Evolutionary conservation across 306 rosid species (phyloP).

Genomic region (Cotoneaster glaucophyllus): DNA sequence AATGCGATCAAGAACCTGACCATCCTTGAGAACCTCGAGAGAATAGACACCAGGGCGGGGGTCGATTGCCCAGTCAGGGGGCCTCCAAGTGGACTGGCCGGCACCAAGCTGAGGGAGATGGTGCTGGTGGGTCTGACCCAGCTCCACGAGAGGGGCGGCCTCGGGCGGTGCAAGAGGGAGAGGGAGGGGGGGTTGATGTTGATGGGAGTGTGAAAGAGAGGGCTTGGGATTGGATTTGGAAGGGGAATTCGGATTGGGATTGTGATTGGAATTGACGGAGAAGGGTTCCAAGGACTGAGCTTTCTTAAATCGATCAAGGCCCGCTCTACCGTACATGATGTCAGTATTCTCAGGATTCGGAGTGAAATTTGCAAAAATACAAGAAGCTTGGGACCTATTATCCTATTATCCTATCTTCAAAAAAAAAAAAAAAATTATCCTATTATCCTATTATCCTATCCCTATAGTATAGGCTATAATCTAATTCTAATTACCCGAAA

Average conservation of each 20-base stretch:
- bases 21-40: constrained; percentile 85
- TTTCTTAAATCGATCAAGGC: constrained; percentile 91
- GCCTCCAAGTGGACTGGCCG: constrained; percentile 89
- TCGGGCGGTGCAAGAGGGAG: constrained; percentile 36
- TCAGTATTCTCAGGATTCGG: neutral
- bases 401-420: too few species aligned
- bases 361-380: neutral
- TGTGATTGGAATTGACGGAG: constrained; percentile 42
- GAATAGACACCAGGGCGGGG: constrained; percentile 81
- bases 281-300: constrained; percentile 89
- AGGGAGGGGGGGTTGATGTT: constrained; percentile 19
- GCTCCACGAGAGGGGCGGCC: constrained; percentile 58
- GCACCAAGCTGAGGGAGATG: constrained; percentile 74
- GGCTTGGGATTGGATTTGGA: constrained; percentile 29
- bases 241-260: constrained; percentile 34
- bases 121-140: constrained; percentile 27
- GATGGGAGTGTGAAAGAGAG: constrained; percentile 37
- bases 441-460: too few species aligned
- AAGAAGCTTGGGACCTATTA: too few species aligned
- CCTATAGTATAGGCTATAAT: too few species aligned
- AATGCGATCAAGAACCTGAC: constrained; percentile 68
- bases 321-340: constrained; percentile 85
- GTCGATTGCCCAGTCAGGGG: constrained; percentile 96
- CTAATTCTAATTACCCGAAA: too few species aligned
- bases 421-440: too few species aligned